Percentiles rank a stretch among this genome's conserved stretches.
Evolutionary conservation across 1,284 basidiomycete genomes (phyloP).

Genomic region (Cryptococcus sp.): DNA sequence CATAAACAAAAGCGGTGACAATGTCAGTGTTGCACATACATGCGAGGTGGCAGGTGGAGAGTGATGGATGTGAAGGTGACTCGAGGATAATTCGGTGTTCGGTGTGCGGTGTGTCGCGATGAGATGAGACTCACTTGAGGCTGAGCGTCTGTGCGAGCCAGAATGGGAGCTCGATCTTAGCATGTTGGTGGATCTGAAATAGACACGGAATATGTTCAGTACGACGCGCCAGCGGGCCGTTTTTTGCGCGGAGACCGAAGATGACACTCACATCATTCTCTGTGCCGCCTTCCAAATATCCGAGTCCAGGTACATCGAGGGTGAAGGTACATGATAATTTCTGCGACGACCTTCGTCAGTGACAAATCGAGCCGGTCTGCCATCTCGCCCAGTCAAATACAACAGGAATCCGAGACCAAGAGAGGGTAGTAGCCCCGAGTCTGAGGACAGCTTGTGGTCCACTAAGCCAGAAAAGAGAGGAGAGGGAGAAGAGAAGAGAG

Average conservation of each 20-base stretch:
- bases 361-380: background rate
- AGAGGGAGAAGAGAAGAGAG: background rate
- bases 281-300: constrained; percentile 78
- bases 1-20: background rate
- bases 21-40: constrained; percentile 12
- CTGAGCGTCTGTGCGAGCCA: constrained; percentile 84
- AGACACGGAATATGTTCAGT: constrained; percentile 7
- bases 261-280: constrained; percentile 68
- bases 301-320: constrained; percentile 77
- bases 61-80: background rate
- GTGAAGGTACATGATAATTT: constrained; percentile 90
- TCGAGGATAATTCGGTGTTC: background rate
- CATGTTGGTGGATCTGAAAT: constrained; percentile 66
- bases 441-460: background rate
- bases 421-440: background rate
- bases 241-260: too few species aligned
- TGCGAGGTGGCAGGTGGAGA: background rate
- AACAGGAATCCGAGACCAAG: too few species aligned
- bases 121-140: constrained; percentile 64
- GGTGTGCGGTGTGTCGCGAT: too few species aligned
- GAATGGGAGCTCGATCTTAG: constrained; percentile 76
- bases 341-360: constrained; percentile 51
- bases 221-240: too few species aligned
- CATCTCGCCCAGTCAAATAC: too few species aligned
- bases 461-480: constrained; percentile 1